Evolutionary conservation across 2,329 filamentous ascomycete genomes (phyloP), one percentile per base, ranked within the genome.

Genomic region (Penicillium oxalicum): DNA sequence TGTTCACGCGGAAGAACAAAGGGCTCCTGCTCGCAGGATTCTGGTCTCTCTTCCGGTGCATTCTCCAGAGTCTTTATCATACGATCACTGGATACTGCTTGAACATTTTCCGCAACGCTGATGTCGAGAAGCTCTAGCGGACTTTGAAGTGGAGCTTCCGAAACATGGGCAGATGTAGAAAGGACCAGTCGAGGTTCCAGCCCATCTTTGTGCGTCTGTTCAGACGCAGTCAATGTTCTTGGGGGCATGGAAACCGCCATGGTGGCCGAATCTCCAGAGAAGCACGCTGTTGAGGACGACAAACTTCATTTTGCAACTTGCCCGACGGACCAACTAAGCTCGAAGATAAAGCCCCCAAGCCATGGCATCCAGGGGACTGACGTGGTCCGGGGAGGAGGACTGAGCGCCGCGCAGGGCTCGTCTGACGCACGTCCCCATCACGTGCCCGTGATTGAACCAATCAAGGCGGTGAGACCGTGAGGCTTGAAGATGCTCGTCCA

Each of bases 1-100:
- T 67, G 45, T 59, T 61, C 33, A 58, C 40, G 8, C 27, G 52
- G 40, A 24, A 45, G 45, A 35, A 51, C 41, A 18, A 51, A 43
- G 11, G 51, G 39, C 13, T 38, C 40, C 48, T 49, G 34, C 42
- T 52, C 37, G 40, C 48, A 12, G 13, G 41, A 13, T 4, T 37
- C 40, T 24, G 13, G 25, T 8, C 45, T 45, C 40, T 57, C 58
- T 42, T 59, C 51, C 26, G 38, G 41, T 36, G 44, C 34, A 24
- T 45, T 26, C 5, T 40, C 11, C n/a, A 18, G 48, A 26, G 12
- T 40, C 32, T 26, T 42, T 35, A 34, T 33, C 26, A 34, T 25
- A 6, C 24, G 27, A 0, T 39, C 29, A 13, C 37, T 34, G 29
- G 33, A 28, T 28, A 28, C 8, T 9, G n/a, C 36, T 32, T n/a